Conservation (phyloP, 2,329 filamentous ascomycete genomes). For the Aspergillus sp. region DNA sequence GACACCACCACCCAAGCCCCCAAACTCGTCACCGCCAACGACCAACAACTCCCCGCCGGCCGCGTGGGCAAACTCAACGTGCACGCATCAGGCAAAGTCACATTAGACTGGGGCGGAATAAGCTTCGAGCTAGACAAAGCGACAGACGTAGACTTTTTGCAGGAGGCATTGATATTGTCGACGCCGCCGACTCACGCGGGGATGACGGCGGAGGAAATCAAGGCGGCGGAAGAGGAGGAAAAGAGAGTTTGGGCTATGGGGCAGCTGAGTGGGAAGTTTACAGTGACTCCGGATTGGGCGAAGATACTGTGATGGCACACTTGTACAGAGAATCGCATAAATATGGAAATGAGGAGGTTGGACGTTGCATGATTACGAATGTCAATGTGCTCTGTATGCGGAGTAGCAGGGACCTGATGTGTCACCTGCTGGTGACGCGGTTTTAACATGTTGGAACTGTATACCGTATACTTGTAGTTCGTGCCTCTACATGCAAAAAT, state of each 20-base stretch:
- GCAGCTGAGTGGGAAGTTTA: constrained; percentile 58
- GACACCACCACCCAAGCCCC: constrained; percentile 5
- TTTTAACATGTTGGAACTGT: no score
- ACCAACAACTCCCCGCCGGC: constrained; percentile 45
- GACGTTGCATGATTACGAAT: neutral
- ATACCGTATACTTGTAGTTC: no score
- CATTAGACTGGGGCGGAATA: constrained; percentile 57
- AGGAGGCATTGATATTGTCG: constrained; percentile 49
- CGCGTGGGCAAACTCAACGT: constrained; percentile 56
- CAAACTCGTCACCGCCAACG: constrained; percentile 34
- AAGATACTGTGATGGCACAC: constrained; percentile 35
- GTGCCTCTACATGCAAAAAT: no score
- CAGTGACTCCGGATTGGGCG: constrained; percentile 56
- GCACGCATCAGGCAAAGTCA: constrained; percentile 55
- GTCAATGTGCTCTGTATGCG: neutral
- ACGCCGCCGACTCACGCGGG: constrained; percentile 15
- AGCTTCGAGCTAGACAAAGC: constrained; percentile 53
- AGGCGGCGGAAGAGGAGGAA: constrained; percentile 13
- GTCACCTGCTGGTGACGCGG: no score
- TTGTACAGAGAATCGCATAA: neutral
- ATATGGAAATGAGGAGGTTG: neutral
- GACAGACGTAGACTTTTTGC: constrained; percentile 51
- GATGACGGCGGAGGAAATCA: constrained; percentile 23
- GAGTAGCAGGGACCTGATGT: no score
- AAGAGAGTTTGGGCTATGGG: constrained; percentile 51